Conservation (phyloP, 2,329 filamentous ascomycete genomes). For the Dryadomyces quercus-mongolicae region DNA sequence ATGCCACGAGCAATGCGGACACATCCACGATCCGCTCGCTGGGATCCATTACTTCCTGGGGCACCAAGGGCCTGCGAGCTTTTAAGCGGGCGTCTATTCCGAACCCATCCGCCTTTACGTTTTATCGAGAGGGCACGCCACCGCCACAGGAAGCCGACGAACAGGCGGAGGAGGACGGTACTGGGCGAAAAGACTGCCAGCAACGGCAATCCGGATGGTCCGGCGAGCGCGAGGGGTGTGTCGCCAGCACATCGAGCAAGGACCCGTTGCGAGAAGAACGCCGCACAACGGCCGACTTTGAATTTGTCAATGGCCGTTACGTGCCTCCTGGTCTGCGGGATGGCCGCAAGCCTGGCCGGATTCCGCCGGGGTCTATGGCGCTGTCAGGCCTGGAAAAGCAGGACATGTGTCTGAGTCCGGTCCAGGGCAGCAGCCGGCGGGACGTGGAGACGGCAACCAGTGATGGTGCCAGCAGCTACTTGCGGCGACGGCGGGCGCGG, state of each 20-base stretch:
- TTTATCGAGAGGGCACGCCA: slow-evolving; percentile 28
- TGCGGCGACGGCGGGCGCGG: slow-evolving; percentile 18
- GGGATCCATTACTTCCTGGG: slow-evolving; percentile 3
- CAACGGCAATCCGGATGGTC: neutral
- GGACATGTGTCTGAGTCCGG: neutral
- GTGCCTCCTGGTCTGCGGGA: slow-evolving; percentile 11
- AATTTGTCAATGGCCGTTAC: slow-evolving; percentile 13
- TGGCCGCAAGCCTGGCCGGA: slow-evolving; percentile 9
- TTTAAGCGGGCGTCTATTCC: slow-evolving; percentile 1
- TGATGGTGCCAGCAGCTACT: slow-evolving; percentile 14
- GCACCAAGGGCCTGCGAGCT: neutral
- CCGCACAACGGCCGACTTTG: slow-evolving; percentile 8
- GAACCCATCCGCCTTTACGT: slow-evolving; percentile 22
- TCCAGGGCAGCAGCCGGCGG: neutral
- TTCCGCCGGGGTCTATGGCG: slow-evolving; percentile 1
- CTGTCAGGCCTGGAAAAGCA: slow-evolving; percentile 1
- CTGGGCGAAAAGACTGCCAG: neutral
- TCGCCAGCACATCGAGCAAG: neutral
- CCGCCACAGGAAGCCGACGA: slow-evolving; percentile 15
- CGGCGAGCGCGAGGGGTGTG: neutral
- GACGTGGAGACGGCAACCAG: neutral
- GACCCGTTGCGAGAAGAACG: neutral
- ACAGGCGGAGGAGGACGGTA: slow-evolving; percentile 1
- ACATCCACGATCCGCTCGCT: slow-evolving; percentile 7
- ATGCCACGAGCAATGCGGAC: slow-evolving; percentile 9